Evolutionary conservation across 1,139 yeast species (phyloP).

Genomic region (Chernovozyma aurita): DNA sequence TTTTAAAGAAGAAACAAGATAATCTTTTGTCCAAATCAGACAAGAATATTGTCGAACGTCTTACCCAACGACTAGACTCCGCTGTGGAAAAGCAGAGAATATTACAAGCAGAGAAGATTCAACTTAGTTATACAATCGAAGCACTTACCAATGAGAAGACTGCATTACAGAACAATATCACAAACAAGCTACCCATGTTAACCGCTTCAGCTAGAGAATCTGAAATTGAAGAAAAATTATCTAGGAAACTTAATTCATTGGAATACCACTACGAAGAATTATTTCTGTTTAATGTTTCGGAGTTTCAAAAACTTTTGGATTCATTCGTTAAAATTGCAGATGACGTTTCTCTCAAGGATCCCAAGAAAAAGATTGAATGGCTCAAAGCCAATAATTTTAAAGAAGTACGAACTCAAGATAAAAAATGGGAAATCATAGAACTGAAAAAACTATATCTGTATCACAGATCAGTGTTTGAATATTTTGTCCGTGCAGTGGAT

Average conservation of each 20-base stretch:
- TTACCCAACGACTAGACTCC: conserved; percentile 34
- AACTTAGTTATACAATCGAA: conserved; percentile 39
- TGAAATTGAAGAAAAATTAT: conserved; percentile 9
- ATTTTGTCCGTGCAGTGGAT: conserved; percentile 55
- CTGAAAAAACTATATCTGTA: conserved; percentile 18
- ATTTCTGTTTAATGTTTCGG: conserved; percentile 30
- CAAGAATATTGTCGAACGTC: conserved; percentile 20
- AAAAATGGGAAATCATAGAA: conserved; percentile 1
- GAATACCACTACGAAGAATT: conserved; percentile 38
- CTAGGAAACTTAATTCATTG: conserved; percentile 17
- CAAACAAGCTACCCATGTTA: conserved; percentile 26
- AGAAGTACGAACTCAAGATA: neutral
- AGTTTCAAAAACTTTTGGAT: conserved; percentile 40
- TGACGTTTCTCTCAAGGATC: conserved; percentile 53
- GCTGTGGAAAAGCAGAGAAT: conserved; percentile 47
- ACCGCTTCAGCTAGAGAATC: conserved; percentile 16
- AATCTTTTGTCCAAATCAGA: conserved; percentile 17
- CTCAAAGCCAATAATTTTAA: conserved; percentile 15
- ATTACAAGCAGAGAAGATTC: conserved; percentile 46
- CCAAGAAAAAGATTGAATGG: conserved; percentile 45
- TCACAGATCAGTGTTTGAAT: conserved; percentile 51
- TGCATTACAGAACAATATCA: conserved; percentile 27
- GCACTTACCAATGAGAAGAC: conserved; percentile 34
- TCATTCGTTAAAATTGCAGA: conserved; percentile 56
- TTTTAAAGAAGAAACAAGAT: conserved; percentile 27